These are phyloP conservation scores for Scheffersomyces amazonensis DNA, from an alignment of 805 yeast species.

Conservation along the genomic window DNA sequence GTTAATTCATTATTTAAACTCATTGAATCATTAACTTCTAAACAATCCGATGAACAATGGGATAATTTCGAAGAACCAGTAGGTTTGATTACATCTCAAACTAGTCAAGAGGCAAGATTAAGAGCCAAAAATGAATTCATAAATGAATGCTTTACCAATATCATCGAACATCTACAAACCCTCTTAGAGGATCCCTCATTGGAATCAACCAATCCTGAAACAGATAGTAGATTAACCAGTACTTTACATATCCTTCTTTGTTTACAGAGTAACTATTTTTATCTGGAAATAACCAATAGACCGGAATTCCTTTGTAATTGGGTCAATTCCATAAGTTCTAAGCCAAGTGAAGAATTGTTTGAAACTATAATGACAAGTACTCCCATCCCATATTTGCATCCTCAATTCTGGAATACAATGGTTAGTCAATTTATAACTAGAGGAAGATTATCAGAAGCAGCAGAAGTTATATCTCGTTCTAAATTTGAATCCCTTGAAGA, in stretches of 20 bases:
- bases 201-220: slow-evolving; percentile 23
- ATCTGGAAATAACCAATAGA: slow-evolving; percentile 31
- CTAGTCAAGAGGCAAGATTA: not conserved
- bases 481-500: slow-evolving; percentile 38
- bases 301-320: slow-evolving; percentile 51
- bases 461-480: slow-evolving; percentile 43
- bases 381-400: slow-evolving; percentile 46
- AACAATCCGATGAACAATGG: slow-evolving; percentile 8
- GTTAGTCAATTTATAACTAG: slow-evolving; percentile 55
- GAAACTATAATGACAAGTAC: slow-evolving; percentile 43
- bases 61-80: slow-evolving; percentile 23
- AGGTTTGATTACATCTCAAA: slow-evolving; percentile 25
- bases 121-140: slow-evolving; percentile 2
- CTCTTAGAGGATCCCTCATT: slow-evolving; percentile 23
- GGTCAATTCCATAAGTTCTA: slow-evolving; percentile 69
- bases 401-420: slow-evolving; percentile 61
- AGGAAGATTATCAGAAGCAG: slow-evolving; percentile 60
- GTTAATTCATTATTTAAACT: slow-evolving; percentile 50
- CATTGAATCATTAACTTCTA: slow-evolving; percentile 37
- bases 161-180: slow-evolving; percentile 25
- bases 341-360: slow-evolving; percentile 53
- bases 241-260: slow-evolving; percentile 55
- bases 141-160: slow-evolving; percentile 22
- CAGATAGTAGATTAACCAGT: slow-evolving; percentile 30
- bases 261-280: slow-evolving; percentile 50